Evolutionary conservation across 2,329 filamentous ascomycete species (phyloP).

Genomic region (Cercospora citrullina): DNA sequence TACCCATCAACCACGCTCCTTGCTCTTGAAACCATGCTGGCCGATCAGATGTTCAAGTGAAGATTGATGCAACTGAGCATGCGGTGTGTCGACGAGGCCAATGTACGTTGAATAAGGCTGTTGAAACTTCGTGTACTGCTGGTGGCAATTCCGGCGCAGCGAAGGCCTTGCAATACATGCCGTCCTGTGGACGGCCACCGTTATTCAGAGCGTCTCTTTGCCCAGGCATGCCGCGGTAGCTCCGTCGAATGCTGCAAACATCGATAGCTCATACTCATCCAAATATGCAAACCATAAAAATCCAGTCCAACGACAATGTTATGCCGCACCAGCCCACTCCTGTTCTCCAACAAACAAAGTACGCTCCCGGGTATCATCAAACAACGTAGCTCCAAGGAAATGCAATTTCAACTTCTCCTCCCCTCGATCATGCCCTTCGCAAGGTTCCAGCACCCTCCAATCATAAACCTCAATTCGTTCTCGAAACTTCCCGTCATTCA

Average conservation of each 20-base stretch:
- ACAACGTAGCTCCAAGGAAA: conserved; percentile 35
- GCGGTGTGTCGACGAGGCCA: no score
- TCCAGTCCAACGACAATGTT: background rate
- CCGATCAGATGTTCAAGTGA: no score
- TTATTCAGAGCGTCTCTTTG: no score
- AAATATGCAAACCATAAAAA: background rate
- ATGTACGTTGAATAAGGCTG: no score
- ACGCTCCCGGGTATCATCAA: conserved; percentile 27
- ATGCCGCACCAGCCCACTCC: conserved; percentile 11
- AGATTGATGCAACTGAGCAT: no score
- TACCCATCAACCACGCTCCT: no score
- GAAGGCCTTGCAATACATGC: no score
- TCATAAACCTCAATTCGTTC: conserved; percentile 38
- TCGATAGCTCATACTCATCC: background rate
- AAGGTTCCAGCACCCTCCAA: conserved; percentile 37
- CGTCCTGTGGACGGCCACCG: no score
- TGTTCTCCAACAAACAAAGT: conserved; percentile 28
- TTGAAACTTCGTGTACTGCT: no score
- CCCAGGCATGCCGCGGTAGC: no score
- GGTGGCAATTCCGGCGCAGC: no score
- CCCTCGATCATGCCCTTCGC: conserved; percentile 22
- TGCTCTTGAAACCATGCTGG: no score
- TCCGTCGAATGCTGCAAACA: background rate
- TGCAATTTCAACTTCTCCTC: conserved; percentile 25
- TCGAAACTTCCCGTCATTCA: conserved; percentile 31